phyloP scores from a whole-genome alignment of 768 basidiomycete species.

The Lentinula guzmanii region DNA sequence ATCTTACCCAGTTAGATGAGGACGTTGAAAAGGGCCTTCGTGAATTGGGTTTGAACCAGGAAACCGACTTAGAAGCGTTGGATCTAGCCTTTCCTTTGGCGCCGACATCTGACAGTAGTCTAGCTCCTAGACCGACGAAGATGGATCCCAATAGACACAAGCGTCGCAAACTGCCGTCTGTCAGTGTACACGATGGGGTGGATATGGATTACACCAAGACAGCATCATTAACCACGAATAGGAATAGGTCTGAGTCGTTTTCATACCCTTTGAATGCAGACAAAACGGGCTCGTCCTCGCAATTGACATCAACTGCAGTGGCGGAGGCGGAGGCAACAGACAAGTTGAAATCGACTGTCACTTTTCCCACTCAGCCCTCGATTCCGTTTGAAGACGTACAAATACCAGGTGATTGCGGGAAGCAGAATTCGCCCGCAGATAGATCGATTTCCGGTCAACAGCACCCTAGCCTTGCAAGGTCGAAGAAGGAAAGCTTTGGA shows the following conservation, averaged over 20 bases:
- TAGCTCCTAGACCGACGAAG: neutral
- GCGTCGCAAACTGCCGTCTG: neutral
- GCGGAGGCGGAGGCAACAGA: neutral
- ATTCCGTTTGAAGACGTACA: neutral
- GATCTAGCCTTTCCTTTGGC: neutral
- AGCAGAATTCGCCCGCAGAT: neutral
- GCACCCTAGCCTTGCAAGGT: neutral
- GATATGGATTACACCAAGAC: neutral
- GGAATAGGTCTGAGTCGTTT: neutral
- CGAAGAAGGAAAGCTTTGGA: neutral
- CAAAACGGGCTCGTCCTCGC: neutral
- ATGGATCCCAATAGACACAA: neutral
- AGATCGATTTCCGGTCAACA: neutral
- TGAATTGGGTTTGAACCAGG: neutral
- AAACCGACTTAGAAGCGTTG: neutral
- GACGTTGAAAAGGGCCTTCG: neutral
- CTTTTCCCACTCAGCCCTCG: neutral
- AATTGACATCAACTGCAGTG: neutral
- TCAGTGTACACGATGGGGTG: neutral
- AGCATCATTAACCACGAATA: neutral
- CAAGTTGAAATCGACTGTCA: neutral
- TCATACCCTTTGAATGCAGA: neutral
- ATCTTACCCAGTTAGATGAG: neutral
- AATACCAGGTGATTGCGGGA: neutral
- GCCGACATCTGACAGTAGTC: neutral